Percentiles rank a stretch among this genome's conserved stretches.
Conservation (phyloP, 306 rosid genomes). For the Vigna radiata region DNA sequence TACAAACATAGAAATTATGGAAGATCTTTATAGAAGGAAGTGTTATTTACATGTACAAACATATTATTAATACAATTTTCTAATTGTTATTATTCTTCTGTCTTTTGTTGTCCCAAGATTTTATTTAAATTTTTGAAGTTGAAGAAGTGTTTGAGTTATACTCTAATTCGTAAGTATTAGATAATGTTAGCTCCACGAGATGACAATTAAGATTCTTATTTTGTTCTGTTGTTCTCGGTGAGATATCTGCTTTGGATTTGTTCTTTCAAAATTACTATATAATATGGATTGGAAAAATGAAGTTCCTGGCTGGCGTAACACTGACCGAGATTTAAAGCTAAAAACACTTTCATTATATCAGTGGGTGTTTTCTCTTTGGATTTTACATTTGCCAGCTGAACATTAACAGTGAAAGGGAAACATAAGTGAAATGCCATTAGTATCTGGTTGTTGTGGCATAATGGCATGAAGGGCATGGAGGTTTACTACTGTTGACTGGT, state of each 20-base stretch:
- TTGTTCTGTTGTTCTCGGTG: not conserved
- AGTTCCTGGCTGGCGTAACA: no score
- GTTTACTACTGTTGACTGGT: no score
- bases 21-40: not conserved
- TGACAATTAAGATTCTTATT: not conserved
- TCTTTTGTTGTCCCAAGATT: not conserved
- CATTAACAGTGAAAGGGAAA: no score
- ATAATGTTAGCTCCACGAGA: not conserved
- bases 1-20: not conserved
- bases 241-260: not conserved
- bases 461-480: no score
- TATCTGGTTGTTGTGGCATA: no score
- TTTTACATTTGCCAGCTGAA: no score
- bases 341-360: no score
- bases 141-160: not conserved
- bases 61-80: not conserved
- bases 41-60: not conserved
- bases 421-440: no score
- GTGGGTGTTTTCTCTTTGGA: no score
- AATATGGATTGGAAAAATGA: no score
- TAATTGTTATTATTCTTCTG: not conserved
- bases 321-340: no score
- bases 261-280: no score
- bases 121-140: not conserved
- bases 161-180: not conserved